A percentile compares a stretch with the other conserved stretches of the same genome.
Evolutionary conservation across 192 early-diverging fungal genomes (phyloP).

Genomic region (Haplosporangium gracile): DNA sequence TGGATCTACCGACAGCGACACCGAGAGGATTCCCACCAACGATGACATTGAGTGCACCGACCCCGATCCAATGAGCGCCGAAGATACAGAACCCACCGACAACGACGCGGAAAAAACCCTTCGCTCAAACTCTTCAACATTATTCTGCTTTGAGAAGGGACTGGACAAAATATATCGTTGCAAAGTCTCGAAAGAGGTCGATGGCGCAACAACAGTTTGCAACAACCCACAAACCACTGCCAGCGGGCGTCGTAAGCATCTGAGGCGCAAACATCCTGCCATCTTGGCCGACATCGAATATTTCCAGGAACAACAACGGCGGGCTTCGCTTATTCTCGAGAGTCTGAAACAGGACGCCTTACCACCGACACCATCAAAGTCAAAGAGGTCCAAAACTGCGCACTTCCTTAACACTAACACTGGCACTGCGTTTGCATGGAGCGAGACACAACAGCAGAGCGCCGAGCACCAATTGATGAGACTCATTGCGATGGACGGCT

Average conservation of each 20-base stretch:
- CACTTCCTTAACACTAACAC: neutral
- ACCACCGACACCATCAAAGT: neutral
- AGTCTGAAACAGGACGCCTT: neutral
- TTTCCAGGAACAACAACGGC: neutral
- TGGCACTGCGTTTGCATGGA: neutral
- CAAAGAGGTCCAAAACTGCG: neutral
- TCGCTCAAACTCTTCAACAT: neutral
- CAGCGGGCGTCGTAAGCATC: neutral
- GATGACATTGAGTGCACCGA: neutral
- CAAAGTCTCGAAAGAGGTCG: neutral
- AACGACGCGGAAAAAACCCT: neutral
- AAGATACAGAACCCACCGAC: neutral
- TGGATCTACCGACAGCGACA: neutral
- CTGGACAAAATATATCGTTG: neutral
- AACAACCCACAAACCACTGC: neutral
- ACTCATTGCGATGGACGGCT: neutral
- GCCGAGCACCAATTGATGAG: neutral
- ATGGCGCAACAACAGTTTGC: neutral
- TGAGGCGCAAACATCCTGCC: neutral
- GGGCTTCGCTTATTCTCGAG: slow-evolving; percentile 1
- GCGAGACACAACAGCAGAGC: neutral
- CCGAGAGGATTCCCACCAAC: neutral
- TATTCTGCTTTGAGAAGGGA: neutral
- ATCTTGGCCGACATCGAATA: neutral
- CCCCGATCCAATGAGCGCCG: neutral